A percentile compares a stretch with the other conserved stretches of the same genome.
phyloP scores from a whole-genome alignment of 495 filamentous ascomycete genomes.

The Filosporella fistucella region DNA sequence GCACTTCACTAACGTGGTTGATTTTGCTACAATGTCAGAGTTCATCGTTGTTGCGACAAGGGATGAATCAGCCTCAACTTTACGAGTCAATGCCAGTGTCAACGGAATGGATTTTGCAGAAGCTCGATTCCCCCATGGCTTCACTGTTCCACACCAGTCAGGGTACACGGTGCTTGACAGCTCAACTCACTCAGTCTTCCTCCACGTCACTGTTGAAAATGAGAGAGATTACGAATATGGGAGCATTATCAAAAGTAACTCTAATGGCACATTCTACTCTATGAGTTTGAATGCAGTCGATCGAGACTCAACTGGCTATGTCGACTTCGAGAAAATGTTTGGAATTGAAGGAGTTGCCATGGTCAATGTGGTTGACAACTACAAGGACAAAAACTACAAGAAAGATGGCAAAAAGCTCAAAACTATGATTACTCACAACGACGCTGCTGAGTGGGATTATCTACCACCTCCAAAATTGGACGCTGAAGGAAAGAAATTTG shows the following conservation, averaged over 20 bases:
- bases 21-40: slow-evolving; percentile 89
- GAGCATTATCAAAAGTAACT: slow-evolving; percentile 95
- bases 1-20: slow-evolving; percentile 64
- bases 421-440: slow-evolving; percentile 92
- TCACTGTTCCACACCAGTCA: slow-evolving; percentile 66
- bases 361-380: slow-evolving; percentile 79
- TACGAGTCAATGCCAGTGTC: slow-evolving; percentile 76
- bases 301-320: slow-evolving; percentile 66
- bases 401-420: slow-evolving; percentile 73
- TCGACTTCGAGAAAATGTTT: slow-evolving; percentile 94
- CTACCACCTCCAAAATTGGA: slow-evolving; percentile 65
- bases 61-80: slow-evolving; percentile 53
- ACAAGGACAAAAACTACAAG: slow-evolving; percentile 49
- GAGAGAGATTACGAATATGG: slow-evolving; percentile 62
- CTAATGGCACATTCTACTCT: slow-evolving; percentile 92
- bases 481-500: slow-evolving; percentile 61
- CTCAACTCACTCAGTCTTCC: slow-evolving; percentile 85
- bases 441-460: slow-evolving; percentile 79
- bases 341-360: slow-evolving; percentile 85
- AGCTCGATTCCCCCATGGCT: slow-evolving; percentile 78
- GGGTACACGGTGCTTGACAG: slow-evolving; percentile 92
- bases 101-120: slow-evolving; percentile 79
- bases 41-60: slow-evolving; percentile 87
- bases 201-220: slow-evolving; percentile 77
- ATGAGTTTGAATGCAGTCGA: slow-evolving; percentile 75